These are phyloP conservation scores for Candida argentea DNA, from an alignment of 805 yeast species.

Conservation along the genomic window DNA sequence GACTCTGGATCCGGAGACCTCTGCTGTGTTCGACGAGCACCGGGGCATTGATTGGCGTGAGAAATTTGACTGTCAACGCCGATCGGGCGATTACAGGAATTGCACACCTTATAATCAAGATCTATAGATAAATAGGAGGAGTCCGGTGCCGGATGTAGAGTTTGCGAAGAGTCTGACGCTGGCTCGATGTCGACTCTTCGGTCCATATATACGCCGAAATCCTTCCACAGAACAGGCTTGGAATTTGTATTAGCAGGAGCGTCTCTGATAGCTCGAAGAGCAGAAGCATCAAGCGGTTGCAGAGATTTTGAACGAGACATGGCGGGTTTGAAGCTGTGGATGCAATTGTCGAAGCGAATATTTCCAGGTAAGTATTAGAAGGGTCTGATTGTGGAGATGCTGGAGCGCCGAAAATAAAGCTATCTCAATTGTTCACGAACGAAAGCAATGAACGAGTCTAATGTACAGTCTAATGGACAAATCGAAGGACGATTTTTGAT, in stretches of 20 bases:
- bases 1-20: constrained; percentile 14
- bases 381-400: too few species aligned
- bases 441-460: too few species aligned
- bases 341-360: neutral
- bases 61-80: constrained; percentile 22
- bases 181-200: constrained; percentile 24
- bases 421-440: too few species aligned
- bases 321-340: too few species aligned
- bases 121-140: constrained; percentile 22
- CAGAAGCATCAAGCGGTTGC: constrained; percentile 18
- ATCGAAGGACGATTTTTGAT: too few species aligned
- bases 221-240: constrained; percentile 34
- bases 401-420: too few species aligned
- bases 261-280: constrained; percentile 15
- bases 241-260: too few species aligned
- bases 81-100: constrained; percentile 29
- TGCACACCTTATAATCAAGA: constrained; percentile 28
- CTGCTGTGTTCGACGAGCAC: constrained; percentile 31
- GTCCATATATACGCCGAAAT: constrained; percentile 33
- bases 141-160: constrained; percentile 16
- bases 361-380: neutral
- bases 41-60: constrained; percentile 27
- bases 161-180: constrained; percentile 9
- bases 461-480: too few species aligned
- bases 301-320: constrained; percentile 14